Evolutionary conservation across 108 stramenopile species (phyloP).

Genomic region (Schizochytrium sp.): DNA sequence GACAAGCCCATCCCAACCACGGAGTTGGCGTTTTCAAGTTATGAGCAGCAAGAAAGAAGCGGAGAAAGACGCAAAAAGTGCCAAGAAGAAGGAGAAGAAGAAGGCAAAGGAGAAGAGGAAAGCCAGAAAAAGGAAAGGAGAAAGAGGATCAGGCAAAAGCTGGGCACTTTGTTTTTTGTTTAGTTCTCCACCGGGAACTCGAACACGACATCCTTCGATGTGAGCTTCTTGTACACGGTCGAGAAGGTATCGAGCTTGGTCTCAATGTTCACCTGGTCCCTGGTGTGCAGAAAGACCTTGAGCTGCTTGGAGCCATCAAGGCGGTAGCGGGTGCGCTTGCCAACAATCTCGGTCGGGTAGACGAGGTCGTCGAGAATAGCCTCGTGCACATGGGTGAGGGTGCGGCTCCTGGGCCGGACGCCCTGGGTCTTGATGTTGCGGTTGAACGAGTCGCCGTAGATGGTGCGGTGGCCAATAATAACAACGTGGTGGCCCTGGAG

Average conservation of each 20-base stretch:
- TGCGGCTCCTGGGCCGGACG: conserved; percentile 88
- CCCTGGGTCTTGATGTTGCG: conserved; percentile 81
- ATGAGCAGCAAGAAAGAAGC: neutral
- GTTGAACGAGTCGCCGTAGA: conserved; percentile 82
- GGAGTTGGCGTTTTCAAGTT: neutral
- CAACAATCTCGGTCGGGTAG: conserved; percentile 97
- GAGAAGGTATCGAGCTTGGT: conserved; percentile 89
- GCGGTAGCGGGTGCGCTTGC: conserved; percentile 96
- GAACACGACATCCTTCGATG: conserved; percentile 94
- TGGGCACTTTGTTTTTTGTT: neutral
- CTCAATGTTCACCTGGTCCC: conserved; percentile 94
- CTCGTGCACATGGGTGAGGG: conserved; percentile 93
- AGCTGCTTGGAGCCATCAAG: conserved; percentile 87
- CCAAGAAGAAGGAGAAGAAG: too few relatives aligned
- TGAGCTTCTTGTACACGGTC: conserved; percentile 93
- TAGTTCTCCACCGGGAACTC: conserved; percentile 34
- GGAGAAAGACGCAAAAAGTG: neutral
- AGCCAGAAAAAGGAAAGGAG: too few relatives aligned
- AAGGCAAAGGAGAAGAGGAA: too few relatives aligned
- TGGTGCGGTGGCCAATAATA: conserved; percentile 92
- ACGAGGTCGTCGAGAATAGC: conserved; percentile 96
- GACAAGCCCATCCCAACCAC: neutral
- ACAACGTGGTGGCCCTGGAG: conserved; percentile 93
- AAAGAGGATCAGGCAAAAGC: too few relatives aligned
- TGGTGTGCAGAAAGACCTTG: conserved; percentile 89